A percentile compares a stretch with the other conserved stretches of the same genome.
These are phyloP conservation scores for Pulveroboletus ravenelii DNA, from an alignment of 768 basidiomycete species.

Conservation along the genomic window DNA sequence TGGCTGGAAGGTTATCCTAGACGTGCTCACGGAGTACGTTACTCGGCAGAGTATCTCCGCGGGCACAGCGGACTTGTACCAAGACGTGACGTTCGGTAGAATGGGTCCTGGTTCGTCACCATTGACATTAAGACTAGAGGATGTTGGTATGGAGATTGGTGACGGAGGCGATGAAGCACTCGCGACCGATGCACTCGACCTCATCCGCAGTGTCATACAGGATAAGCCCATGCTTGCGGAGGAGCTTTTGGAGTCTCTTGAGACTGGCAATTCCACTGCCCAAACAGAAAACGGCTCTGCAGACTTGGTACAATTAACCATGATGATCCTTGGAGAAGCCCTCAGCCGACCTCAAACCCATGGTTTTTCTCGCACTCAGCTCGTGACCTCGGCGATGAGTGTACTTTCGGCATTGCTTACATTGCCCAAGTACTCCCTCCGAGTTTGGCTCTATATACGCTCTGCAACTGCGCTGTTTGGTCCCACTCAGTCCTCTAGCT, in stretches of 20 bases:
- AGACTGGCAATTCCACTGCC: constrained; percentile 31
- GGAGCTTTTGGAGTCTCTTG: constrained; percentile 63
- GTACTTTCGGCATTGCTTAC: constrained; percentile 75
- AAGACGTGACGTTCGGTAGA: constrained; percentile 50
- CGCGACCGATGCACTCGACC: constrained; percentile 71
- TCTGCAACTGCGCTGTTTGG: constrained; percentile 77
- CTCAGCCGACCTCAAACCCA: constrained; percentile 48
- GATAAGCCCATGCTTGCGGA: constrained; percentile 62
- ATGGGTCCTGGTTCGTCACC: constrained; percentile 35
- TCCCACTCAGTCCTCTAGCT: constrained; percentile 47
- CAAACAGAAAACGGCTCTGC: constrained; percentile 53
- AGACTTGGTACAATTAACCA: constrained; percentile 75
- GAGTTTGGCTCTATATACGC: constrained; percentile 86
- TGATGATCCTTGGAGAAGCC: constrained; percentile 76
- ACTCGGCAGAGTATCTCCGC: constrained; percentile 48
- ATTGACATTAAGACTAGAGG: constrained; percentile 51
- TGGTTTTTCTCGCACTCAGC: constrained; percentile 46
- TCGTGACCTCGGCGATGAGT: constrained; percentile 78
- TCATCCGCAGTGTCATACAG: constrained; percentile 72
- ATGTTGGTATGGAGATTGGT: constrained; percentile 69
- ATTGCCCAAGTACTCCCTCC: constrained; percentile 68
- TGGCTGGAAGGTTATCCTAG: constrained; percentile 84
- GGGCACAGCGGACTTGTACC: constrained; percentile 38
- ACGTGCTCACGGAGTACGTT: constrained; percentile 73
- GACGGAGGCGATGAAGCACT: constrained; percentile 56